phyloP scores from a whole-genome alignment of 805 yeast genomes.

The Ogataea pini region DNA sequence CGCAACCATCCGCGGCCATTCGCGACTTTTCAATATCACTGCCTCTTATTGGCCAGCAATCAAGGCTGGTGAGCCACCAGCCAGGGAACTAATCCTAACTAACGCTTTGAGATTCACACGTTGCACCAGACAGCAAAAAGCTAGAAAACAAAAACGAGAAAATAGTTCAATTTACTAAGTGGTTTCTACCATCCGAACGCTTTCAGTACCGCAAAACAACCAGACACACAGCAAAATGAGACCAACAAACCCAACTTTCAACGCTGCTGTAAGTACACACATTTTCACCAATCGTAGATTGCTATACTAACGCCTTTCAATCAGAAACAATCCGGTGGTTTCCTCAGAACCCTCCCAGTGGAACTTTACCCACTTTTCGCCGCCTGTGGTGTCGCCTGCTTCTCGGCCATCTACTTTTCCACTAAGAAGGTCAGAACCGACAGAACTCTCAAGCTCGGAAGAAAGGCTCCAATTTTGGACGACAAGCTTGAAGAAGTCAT shows the following conservation, averaged over 20 bases:
- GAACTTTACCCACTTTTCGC: conserved; percentile 60
- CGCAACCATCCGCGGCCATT: not conserved
- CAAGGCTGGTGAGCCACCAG: conserved; percentile 4
- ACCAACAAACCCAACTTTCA: conserved; percentile 47
- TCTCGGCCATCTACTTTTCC: conserved; percentile 51
- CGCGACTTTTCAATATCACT: conserved; percentile 8
- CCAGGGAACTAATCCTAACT: not conserved
- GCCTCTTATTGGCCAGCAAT: conserved; percentile 4
- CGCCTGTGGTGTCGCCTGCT: conserved; percentile 55
- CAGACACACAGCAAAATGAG: conserved; percentile 41
- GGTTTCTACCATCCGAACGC: not conserved
- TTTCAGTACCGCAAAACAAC: not conserved
- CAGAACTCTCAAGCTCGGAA: conserved; percentile 48
- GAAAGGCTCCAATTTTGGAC: conserved; percentile 45
- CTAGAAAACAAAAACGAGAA: conserved; percentile 1
- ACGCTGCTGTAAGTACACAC: conserved; percentile 45
- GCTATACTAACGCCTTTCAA: not conserved
- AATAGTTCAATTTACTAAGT: not conserved
- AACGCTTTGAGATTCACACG: conserved; percentile 1
- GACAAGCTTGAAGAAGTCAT: conserved; percentile 40
- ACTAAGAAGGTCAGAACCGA: conserved; percentile 53
- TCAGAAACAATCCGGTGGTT: conserved; percentile 13
- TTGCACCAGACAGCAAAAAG: conserved; percentile 4
- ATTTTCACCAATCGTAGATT: not conserved
- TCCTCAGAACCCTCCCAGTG: conserved; percentile 43